Conservation (phyloP, 1,284 basidiomycete species). For the Sanghuangporus weigelae region DNA sequence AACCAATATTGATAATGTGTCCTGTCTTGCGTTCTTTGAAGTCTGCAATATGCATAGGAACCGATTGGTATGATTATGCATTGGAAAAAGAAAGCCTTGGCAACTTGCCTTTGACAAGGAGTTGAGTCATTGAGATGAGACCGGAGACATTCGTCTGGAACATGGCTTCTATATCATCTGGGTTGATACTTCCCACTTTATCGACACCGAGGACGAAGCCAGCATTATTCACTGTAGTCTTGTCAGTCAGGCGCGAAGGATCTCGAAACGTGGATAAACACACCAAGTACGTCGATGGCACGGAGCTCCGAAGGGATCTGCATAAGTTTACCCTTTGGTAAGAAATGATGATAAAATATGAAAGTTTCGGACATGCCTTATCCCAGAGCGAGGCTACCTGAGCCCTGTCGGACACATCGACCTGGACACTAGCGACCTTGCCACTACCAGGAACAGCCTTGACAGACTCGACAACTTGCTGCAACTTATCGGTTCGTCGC, state of each 20-base stretch:
- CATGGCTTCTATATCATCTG: conserved; percentile 81
- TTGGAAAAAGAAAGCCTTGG: neutral
- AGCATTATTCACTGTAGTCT: conserved; percentile 72
- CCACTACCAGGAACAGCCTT: conserved; percentile 61
- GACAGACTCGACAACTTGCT: conserved; percentile 62
- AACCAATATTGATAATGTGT: conserved; percentile 95
- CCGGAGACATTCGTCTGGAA: conserved; percentile 91
- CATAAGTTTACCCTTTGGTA: neutral
- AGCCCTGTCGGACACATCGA: conserved; percentile 72
- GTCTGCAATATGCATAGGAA: conserved; percentile 38
- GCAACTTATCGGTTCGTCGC: conserved; percentile 59
- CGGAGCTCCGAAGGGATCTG: conserved; percentile 57
- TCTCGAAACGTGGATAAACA: conserved; percentile 16
- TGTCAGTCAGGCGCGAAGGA: neutral
- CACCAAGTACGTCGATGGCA: conserved; percentile 72
- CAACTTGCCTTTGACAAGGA: conserved; percentile 61
- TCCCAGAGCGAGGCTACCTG: conserved; percentile 65
- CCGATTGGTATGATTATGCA: neutral
- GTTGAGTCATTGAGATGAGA: conserved; percentile 78
- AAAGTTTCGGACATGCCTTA: conserved; percentile 30
- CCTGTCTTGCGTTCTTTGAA: conserved; percentile 88
- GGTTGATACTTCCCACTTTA: conserved; percentile 72
- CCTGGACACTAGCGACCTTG: conserved; percentile 56
- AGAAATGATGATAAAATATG: neutral
- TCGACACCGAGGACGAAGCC: conserved; percentile 85